Base-by-base conservation (phyloP, 1,284 basidiomycete genomes). In the Heterobasidion irregulare region DNA sequence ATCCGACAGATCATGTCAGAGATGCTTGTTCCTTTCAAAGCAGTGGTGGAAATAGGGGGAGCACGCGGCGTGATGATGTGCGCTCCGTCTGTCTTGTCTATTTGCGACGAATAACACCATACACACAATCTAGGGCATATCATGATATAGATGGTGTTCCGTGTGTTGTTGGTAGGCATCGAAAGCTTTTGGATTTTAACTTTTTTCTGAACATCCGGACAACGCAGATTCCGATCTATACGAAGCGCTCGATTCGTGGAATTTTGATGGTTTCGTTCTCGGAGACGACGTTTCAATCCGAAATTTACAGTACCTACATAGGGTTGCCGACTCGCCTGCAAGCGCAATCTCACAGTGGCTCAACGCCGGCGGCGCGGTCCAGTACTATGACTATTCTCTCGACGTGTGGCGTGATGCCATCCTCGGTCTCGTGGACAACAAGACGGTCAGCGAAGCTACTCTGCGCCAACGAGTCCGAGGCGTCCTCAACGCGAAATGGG, bases 61-160 rank as follows among this genome's bases (percentile, higher is more conserved):
- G 65, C 62, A 1, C 62, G 59, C 52, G 66, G 66, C 9, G 64
- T 66, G 18, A 64, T 68, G 64, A 68, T 67, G 66, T 66, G 50
- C 2, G 61, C 57, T 47, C 34, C 26, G 26, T 26, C 26, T 26
- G 6, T 26, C 26, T 26, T 5, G 4, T 26, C 0, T 9, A 34
- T 51, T 35, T 12, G 16, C 50, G 32, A 33, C 15, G 13, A n/a
- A 19, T 12, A 15, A 13, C 18, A 33, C 9, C 15, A 26, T 45
- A 2, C 32, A 12, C 35, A 5, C 7, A 4, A 16, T 33, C 9
- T 9, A 53, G 52, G 52, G 52, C 52, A 8, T 53, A 53, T 45
- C 52, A 53, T 13, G 52, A 53, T 45, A 53, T 53, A 3, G 52
- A 53, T 18, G 52, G 52, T n/a, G 35, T 53, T 16, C 52, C 52